These are phyloP conservation scores for Dioscorea cayenensis DNA, from an alignment of 116 monocot genomes.

Conservation along the genomic window DNA sequence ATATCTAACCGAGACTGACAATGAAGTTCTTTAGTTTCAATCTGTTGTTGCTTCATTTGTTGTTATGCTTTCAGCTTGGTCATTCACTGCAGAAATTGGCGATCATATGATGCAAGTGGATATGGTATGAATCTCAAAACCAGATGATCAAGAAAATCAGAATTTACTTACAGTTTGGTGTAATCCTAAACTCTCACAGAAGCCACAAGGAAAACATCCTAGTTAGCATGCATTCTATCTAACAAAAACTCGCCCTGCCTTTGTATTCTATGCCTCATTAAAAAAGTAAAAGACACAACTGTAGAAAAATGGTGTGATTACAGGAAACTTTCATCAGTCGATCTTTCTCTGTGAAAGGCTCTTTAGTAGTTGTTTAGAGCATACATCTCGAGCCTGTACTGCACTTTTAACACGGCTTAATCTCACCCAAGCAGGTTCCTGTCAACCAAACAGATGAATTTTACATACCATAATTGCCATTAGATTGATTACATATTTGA, in stretches of 20 bases:
- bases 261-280: not conserved
- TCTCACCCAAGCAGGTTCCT: conserved; percentile 90
- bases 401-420: conserved; percentile 46
- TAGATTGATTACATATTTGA: not conserved
- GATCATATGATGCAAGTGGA: too few relatives aligned
- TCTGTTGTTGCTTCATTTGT: too few relatives aligned
- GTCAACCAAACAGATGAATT: not conserved
- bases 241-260: not conserved
- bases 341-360: conserved; percentile 48
- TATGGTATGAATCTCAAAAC: too few relatives aligned
- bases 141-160: too few relatives aligned
- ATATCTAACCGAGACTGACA: too few relatives aligned
- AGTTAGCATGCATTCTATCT: not conserved
- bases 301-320: not conserved
- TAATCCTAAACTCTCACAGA: not conserved
- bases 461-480: not conserved
- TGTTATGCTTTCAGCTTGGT: too few relatives aligned
- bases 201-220: not conserved
- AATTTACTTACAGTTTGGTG: not conserved
- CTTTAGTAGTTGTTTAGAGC: conserved; percentile 61
- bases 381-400: conserved; percentile 42
- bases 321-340: conserved; percentile 14
- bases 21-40: too few relatives aligned
- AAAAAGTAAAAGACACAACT: not conserved
- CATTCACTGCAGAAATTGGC: too few relatives aligned